Base-by-base conservation (phyloP, 768 basidiomycete species). In the Termitomyces sp. region DNA sequence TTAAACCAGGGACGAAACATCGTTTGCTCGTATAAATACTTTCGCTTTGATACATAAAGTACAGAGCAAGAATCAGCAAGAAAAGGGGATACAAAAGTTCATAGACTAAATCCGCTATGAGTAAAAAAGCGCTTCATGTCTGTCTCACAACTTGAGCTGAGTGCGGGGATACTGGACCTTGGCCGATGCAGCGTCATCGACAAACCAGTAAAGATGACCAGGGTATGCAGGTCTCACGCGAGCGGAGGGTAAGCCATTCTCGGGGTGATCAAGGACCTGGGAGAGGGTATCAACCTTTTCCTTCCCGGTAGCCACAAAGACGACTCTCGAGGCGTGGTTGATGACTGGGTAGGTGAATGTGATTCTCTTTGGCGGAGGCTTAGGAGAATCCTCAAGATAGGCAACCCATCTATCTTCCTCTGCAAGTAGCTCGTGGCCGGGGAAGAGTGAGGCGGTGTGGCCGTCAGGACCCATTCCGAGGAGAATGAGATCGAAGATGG, bases 381-480 rank as follows among this genome's bases (percentile, higher is more conserved):
- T 98, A 24, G 97, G 97, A 40, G 90, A 90, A 75, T 98, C 93
- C 20, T 90, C 86, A 66, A 99, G 77, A 71, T 85, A 89, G 1
- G 95, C 96, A 24, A 99, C 91, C 97, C 97, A 99, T 59, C 92
- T 83, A 70, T 93, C 92, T 51, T 79, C 82, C 74, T 97, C 96
- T n/a, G 74, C 60, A 50, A 99, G 81, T 40, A 98, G 81, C 24
- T 74, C 71, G 68, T 98, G 96, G n/a, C 81, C 90, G 9, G 97
- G 97, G 84, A 99, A 99, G 63, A 99, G 86, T 7, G 92, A 94
- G 60, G 90, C 94, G 43, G 96, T 98, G 78, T 99, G 97, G n/a
- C 96, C 96, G 70, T 98, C 97, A 5, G 91, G 92, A 32, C 97
- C 97, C 82, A 95, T 87, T 50, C 97, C 97, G 52, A 99, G 87